These are phyloP conservation scores for Atkinsonella texensis DNA, from an alignment of 2,329 filamentous ascomycete species.

Conservation along the genomic window DNA sequence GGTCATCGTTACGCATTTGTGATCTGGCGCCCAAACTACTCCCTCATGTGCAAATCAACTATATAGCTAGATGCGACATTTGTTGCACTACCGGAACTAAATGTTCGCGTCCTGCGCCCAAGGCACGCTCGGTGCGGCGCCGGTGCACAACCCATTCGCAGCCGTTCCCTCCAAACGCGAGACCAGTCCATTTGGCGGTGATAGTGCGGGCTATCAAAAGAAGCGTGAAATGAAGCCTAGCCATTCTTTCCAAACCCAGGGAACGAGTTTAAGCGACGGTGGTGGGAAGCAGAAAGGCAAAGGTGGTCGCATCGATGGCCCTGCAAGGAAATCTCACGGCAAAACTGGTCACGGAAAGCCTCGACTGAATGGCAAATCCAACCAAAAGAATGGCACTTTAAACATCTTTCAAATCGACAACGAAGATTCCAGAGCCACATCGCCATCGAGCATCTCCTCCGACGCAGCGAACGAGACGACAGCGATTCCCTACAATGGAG, in stretches of 20 bases:
- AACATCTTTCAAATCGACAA: conserved; percentile 1
- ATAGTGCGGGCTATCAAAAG: conserved; percentile 18
- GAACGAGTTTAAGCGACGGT: conserved; percentile 15
- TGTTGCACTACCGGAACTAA: conserved; percentile 28
- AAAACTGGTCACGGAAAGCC: conserved; percentile 6
- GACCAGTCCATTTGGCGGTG: conserved; percentile 17
- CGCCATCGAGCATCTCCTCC: conserved; percentile 14
- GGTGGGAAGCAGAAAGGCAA: conserved; percentile 11
- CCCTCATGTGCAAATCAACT: conserved; percentile 22
- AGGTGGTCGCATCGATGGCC: conserved; percentile 14
- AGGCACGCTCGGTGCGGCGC: conserved; percentile 22
- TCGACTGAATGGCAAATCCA: not conserved
- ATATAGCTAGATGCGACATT: conserved; percentile 25
- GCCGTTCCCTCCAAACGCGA: conserved; percentile 2
- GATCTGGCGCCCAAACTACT: not conserved
- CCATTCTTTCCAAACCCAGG: conserved; percentile 17
- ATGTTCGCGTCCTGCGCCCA: conserved; percentile 27
- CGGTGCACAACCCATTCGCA: conserved; percentile 25
- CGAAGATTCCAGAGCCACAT: conserved; percentile 13
- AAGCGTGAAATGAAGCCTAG: conserved; percentile 16
- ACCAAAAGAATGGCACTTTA: conserved; percentile 5
- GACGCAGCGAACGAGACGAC: conserved; percentile 7
- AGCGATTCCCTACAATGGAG: conserved; percentile 11
- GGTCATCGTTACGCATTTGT: not conserved
- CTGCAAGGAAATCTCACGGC: conserved; percentile 5